Conservation (phyloP, 2,329 filamentous ascomycete species). For the Trichoderma cornu-damae region DNA sequence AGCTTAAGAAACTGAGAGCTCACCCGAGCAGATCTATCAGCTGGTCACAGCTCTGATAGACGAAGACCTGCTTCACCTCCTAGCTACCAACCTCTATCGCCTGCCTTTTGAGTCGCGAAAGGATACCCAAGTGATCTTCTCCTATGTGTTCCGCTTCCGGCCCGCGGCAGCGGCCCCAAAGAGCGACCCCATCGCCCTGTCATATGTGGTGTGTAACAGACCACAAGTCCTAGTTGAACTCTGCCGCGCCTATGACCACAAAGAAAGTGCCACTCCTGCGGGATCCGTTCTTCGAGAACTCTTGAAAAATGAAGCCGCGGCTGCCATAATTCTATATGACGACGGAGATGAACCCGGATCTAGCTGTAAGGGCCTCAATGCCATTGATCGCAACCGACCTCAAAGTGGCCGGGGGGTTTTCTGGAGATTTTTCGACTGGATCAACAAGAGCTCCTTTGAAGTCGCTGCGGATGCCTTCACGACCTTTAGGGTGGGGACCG, state of each 20-base stretch:
- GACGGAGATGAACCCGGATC: constrained; percentile 69
- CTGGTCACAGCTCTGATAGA: constrained; percentile 80
- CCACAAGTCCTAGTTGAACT: constrained; percentile 84
- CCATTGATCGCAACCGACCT: constrained; percentile 68
- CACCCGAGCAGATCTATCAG: constrained; percentile 80
- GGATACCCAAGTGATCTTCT: constrained; percentile 93
- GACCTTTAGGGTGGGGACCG: constrained; percentile 72
- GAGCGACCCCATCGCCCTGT: constrained; percentile 75
- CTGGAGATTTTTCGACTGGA: constrained; percentile 97
- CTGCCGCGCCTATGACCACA: constrained; percentile 83
- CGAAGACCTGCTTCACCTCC: constrained; percentile 80
- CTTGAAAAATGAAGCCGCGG: constrained; percentile 81
- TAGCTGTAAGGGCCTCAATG: constrained; percentile 67
- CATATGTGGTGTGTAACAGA: constrained; percentile 79
- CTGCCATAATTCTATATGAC: constrained; percentile 88
- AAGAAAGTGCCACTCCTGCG: constrained; percentile 86
- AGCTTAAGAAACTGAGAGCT: constrained; percentile 69
- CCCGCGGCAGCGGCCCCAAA: constrained; percentile 61
- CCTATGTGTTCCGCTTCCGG: constrained; percentile 87
- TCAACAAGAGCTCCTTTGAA: constrained; percentile 93
- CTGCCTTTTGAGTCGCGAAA: constrained; percentile 95
- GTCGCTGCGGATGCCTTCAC: constrained; percentile 96
- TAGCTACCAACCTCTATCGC: constrained; percentile 75
- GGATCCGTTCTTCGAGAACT: constrained; percentile 86
- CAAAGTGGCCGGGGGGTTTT: constrained; percentile 82